Evolutionary conservation across 23 red algal species (phyloP), one percentile per base, ranked within the genome.

Genomic region (Rhodosorus marinus): DNA sequence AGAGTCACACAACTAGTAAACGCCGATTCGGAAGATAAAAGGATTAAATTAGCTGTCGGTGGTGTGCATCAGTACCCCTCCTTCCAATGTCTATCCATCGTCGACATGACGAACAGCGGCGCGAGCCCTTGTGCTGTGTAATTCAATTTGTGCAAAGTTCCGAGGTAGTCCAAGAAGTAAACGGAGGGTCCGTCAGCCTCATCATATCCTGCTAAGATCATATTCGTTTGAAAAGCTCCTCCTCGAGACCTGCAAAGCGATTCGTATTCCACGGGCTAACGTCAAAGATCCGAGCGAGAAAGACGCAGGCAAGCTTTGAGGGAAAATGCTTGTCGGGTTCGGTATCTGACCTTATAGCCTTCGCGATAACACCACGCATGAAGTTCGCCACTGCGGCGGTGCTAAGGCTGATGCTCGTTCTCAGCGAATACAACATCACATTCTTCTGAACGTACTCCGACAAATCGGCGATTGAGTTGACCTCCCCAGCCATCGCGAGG

Each of bases 81-180:
- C 57, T 82, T 82, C 64, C 65, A 82, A 38, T 71, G 65, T 27
- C 87, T 69, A 71, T 94, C 87, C 14, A 94, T 34, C 51, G 87
- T 94, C 14, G 74, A 70, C 3, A 94, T 45, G 15, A 94, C 66
- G 47, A 94, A 94, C 33, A 75, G 84, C 15, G 80, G 59, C 3
- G 68, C 58, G 67, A 83, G 84, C 15, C 87, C 87, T 45, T 84
- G 76, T 2, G 87, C 87, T 11, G 87, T 67, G 47, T 74, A 94
- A 29, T 38, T 45, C 49, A 94, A 59, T 60, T 76, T 83, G 28
- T 66, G 56, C 6, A 94, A 49, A 14, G 75, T 94, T 6, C 78
- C 87, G 45, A 94, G 68, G 56, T 94, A 94, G 65, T 94, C 87
- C 19, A 81, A 56, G n/a, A 75, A 79, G 64, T 83, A 94, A 50